Percentiles rank a stretch among this genome's conserved stretches.
phyloP scores from a whole-genome alignment of 1,139 yeast genomes.

The Martiniozyma asiatica region DNA sequence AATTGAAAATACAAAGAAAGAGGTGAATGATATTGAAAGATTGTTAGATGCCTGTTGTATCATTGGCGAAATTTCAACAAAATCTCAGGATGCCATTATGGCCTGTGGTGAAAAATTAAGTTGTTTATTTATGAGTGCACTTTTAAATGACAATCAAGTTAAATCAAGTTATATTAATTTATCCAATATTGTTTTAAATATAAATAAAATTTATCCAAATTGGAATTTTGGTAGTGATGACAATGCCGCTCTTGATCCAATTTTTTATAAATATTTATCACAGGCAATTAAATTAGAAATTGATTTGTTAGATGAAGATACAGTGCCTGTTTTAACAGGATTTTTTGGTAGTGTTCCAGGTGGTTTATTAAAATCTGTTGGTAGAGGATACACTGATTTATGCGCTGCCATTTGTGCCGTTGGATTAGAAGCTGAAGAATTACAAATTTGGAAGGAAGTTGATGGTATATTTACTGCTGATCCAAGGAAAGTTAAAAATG shows the following conservation, averaged over 20 bases:
- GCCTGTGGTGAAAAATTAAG: conserved; percentile 89
- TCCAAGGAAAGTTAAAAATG: conserved; percentile 88
- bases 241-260: conserved; percentile 36
- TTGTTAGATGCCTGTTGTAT: conserved; percentile 78
- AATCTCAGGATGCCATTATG: conserved; percentile 84
- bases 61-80: conserved; percentile 81
- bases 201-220: conserved; percentile 5
- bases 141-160: conserved; percentile 71
- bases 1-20: conserved; percentile 45
- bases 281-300: conserved; percentile 47
- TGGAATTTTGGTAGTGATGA: conserved; percentile 25
- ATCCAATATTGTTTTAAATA: conserved; percentile 51
- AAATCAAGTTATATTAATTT: conserved; percentile 71
- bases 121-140: conserved; percentile 76
- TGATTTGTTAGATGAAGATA: conserved; percentile 28
- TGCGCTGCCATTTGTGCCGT: conserved; percentile 97
- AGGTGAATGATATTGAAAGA: conserved; percentile 55
- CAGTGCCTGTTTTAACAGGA: conserved; percentile 90
- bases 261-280: conserved; percentile 56
- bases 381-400: conserved; percentile 93
- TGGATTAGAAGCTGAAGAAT: conserved; percentile 81
- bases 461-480: conserved; percentile 98
- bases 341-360: conserved; percentile 93
- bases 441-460: conserved; percentile 97
- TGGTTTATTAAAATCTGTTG: conserved; percentile 82